These are phyloP conservation scores for Ceraceosorus guamensis DNA, from an alignment of 1,284 basidiomycete genomes.

Conservation along the genomic window DNA sequence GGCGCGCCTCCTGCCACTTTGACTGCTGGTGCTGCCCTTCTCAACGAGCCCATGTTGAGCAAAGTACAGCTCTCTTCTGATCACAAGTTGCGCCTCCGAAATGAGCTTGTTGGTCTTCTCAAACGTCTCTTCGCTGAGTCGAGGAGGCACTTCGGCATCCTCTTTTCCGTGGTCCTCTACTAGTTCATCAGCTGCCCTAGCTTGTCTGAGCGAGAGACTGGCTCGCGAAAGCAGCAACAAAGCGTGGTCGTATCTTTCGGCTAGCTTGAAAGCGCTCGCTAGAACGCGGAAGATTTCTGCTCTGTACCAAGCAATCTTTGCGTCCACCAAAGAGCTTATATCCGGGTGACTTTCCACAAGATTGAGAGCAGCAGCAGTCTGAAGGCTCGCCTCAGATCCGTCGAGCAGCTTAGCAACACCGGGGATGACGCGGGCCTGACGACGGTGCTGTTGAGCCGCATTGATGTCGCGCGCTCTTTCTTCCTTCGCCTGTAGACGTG, in stretches of 20 bases:
- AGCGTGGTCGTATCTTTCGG: conserved; percentile 20
- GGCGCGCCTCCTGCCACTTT: not conserved
- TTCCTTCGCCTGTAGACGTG: conserved; percentile 13
- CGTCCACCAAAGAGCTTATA: conserved; percentile 41
- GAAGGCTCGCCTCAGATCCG: conserved; percentile 32
- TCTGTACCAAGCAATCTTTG: conserved; percentile 42
- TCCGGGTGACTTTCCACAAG: conserved; percentile 45
- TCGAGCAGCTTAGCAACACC: conserved; percentile 42
- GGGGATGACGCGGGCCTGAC: conserved; percentile 36
- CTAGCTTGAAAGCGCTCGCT: conserved; percentile 32
- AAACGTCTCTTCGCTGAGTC: conserved; percentile 15
- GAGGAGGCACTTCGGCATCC: conserved; percentile 30
- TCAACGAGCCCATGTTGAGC: conserved; percentile 7
- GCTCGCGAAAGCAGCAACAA: conserved; percentile 38
- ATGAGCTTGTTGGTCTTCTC: conserved; percentile 23
- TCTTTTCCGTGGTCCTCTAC: conserved; percentile 42
- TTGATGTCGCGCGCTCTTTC: conserved; percentile 23
- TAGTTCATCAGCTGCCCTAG: conserved; percentile 34
- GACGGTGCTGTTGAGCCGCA: conserved; percentile 25
- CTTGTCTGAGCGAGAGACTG: conserved; percentile 41
- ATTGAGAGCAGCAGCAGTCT: conserved; percentile 32
- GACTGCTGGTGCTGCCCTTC: not conserved
- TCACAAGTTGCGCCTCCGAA: conserved; percentile 13
- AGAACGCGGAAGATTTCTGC: conserved; percentile 36
- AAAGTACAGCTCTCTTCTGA: conserved; percentile 22